Base-by-base conservation (phyloP, 2,329 filamentous ascomycete genomes). In the Trichothecium sympodiale region DNA sequence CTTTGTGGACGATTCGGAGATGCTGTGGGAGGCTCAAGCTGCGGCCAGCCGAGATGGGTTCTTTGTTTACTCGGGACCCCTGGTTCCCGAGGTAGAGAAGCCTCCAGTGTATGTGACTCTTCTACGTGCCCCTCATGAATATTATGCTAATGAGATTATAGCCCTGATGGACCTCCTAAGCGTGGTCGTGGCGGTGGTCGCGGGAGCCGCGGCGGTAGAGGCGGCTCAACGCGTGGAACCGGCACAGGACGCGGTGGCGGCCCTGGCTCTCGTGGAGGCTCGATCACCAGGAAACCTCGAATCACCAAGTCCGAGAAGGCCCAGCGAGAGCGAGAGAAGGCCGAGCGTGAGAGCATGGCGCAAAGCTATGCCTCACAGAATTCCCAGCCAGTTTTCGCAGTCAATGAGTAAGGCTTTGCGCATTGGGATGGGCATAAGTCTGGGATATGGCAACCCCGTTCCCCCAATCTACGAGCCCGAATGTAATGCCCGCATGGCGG, bases 31-130 rank as follows among this genome's bases (percentile, higher is more conserved):
- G 59, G 86, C 94, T 51, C 84, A 94, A 54, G 89, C 89, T 6
- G 87, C 89, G 4, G 88, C 91, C 32, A 89, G 85, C 46, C 85
- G 89, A 47, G 91, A 96, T 54, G 91, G 91, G 1, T 98, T 96
- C 64, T 98, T 96, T 55, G 91, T 98, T 2, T 98, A 95, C 59
- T 93, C 85, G 41, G 91, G 91, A 4, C 89, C 89, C 8, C 65
- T 98, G 32, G 74, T 96, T 16, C 83, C 83, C 5, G 87, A 94
- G 58, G 83, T 80, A 16, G 83, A 94, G 60, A 89, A 91, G 59
- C 69, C 71, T 26, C 55, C 59, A 38, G 65, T 63, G 69, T 73
- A 68, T 43, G 69, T 67, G 38, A 31, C 25, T 40, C 14, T 23
- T 34, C 28, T 10, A 2, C 18, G 35, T 8, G 17, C 35, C 20